These are phyloP conservation scores for Phytopythium cucurbitacearum DNA, from an alignment of 352 stramenopile genomes.

Conservation along the genomic window DNA sequence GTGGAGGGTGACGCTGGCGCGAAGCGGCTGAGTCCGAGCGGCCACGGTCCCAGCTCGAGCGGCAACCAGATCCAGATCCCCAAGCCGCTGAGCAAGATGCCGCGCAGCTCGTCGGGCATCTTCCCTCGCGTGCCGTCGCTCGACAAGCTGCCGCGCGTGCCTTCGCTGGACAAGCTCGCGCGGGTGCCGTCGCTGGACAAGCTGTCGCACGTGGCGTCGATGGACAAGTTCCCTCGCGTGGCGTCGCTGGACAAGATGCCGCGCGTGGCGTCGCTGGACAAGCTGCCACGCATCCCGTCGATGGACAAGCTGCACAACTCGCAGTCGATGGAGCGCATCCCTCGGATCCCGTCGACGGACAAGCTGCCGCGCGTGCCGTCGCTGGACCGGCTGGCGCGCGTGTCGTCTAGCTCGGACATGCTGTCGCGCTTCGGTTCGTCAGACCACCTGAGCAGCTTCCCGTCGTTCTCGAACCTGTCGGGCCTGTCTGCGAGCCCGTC, in stretches of 20 bases:
- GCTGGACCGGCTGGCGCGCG: slow-evolving; percentile 33
- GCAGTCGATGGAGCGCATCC: slow-evolving; percentile 41
- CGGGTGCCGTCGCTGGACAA: slow-evolving; percentile 58
- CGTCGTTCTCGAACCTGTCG: slow-evolving; percentile 72
- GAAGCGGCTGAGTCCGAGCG: slow-evolving; percentile 49
- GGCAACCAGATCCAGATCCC: slow-evolving; percentile 69
- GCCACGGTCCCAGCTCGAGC: slow-evolving; percentile 20
- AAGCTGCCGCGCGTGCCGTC: slow-evolving; percentile 64
- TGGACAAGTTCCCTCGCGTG: slow-evolving; percentile 66
- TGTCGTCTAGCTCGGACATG: slow-evolving; percentile 64
- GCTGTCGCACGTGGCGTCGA: slow-evolving; percentile 57
- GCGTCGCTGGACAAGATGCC: slow-evolving; percentile 70
- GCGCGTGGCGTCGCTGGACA: slow-evolving; percentile 67
- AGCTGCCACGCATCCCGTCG: slow-evolving; percentile 60
- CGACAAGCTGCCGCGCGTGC: slow-evolving; percentile 36
- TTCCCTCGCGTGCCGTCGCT: slow-evolving; percentile 77
- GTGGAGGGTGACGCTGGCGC: slow-evolving; percentile 10
- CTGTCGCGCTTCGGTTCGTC: slow-evolving; percentile 62
- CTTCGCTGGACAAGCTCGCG: slow-evolving; percentile 56
- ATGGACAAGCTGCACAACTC: slow-evolving; percentile 62
- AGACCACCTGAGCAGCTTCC: slow-evolving; percentile 70
- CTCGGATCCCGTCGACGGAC: slow-evolving; percentile 58
- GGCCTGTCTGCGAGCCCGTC: slow-evolving; percentile 59
- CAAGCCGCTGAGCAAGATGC: slow-evolving; percentile 78
- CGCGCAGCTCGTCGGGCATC: slow-evolving; percentile 70